Evolutionary conservation across 176 grass and related monocot species (phyloP).

Genomic region (Avena atlantica): DNA sequence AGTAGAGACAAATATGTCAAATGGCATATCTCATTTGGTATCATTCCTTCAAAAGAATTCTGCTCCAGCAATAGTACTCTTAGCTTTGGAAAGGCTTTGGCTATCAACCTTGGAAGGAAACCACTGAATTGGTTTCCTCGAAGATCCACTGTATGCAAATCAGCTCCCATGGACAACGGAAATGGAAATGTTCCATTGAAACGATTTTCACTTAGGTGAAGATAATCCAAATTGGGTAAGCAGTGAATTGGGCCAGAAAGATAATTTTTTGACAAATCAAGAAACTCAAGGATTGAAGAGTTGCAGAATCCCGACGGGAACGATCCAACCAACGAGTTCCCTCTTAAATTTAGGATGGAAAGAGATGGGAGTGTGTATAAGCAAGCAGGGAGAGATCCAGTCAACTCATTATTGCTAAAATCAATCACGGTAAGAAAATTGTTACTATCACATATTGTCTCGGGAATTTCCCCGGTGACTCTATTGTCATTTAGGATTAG

Average conservation of each 20-base stretch:
- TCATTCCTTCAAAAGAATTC: constrained; percentile 40
- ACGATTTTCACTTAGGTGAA: constrained; percentile 36
- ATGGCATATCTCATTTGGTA: constrained; percentile 31
- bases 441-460: not conserved
- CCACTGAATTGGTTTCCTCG: constrained; percentile 35
- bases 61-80: constrained; percentile 37
- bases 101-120: constrained; percentile 22
- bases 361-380: not conserved
- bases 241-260: constrained; percentile 17
- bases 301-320: not conserved
- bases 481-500: not conserved
- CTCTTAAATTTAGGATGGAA: constrained; percentile 35
- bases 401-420: constrained; percentile 26
- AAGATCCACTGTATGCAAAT: constrained; percentile 30
- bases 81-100: constrained; percentile 15
- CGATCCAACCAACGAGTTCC: constrained; percentile 30
- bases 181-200: constrained; percentile 39
- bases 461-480: constrained; percentile 15
- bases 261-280: constrained; percentile 50
- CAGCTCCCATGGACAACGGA: not conserved
- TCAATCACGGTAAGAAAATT: not conserved
- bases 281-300: not conserved
- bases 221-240: not conserved
- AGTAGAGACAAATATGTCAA: constrained; percentile 30
- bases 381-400: not conserved